Base-by-base conservation (phyloP, 345 rosid genomes). In the Boechera divaricarpa region DNA sequence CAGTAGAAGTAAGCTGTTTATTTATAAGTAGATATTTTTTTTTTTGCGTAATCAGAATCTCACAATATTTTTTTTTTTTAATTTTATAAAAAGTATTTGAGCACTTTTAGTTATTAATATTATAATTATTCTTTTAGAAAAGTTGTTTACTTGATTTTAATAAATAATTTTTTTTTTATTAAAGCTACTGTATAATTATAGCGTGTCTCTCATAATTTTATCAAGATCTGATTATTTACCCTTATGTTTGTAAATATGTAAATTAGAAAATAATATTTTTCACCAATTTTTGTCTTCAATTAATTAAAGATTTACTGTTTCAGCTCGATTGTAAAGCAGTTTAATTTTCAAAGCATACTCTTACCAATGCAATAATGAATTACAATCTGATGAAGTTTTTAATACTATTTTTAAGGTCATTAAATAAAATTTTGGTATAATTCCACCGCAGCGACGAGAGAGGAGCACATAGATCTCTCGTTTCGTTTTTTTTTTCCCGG, bases 391-490 rank as follows among this genome's bases (percentile, higher is more conserved):
- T 8, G 38, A 62, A 26, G 21, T 28, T 44, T 66, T 54, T 56
- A 35, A 3, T 15, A n/a, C 41, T 53, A 28, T 47, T 70, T 77
- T 47, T 28, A 29, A 64, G 53, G 29, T 48, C 47, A 71, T 56
- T 77, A 63, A 61, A 42, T 56, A 2, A 70, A 15, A 9, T 8
- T 44, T 64, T 49, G 72, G 61, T 71, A 64, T 66, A 24, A 41
- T 72, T 78, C 81, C 73, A 72, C 73, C 77, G 69, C 54, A 24
- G 28, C 82, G 57, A 67, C 69, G 74, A 72, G 81, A 59, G 57
- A 44, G 64, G 70, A 28, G 33, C 16, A 3, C 11, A 21, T 49
- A 73, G 78, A 67, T 67, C 78, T 68, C 66, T 73, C 74, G 35
- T 78, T 49, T 53, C 69, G 62, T 64, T 42, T 12, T 44, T 44